Evolutionary conservation across 352 stramenopile species (phyloP), one percentile per base, ranked within the genome.

Genomic region (Pythium aquatile): DNA sequence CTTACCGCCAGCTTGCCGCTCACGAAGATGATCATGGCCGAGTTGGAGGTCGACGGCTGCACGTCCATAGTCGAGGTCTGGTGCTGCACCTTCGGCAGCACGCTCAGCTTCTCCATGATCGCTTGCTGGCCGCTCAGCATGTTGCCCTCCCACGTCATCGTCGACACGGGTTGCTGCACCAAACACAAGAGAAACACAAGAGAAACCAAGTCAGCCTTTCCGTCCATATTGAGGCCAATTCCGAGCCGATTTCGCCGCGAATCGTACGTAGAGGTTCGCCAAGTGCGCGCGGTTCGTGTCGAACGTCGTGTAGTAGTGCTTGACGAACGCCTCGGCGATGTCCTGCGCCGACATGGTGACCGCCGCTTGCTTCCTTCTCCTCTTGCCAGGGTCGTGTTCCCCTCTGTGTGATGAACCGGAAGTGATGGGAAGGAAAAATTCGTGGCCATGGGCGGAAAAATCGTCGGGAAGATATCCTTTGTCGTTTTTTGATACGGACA

Each of bases 1-100:
- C 24, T 32, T 47, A 83, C 77, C 65, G 86, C 68, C 62, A 98
- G 80, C 67, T 90, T 91, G 67, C 96, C 96, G 63, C 96, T 96
- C 52, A 98, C 94, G 70, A 98, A 98, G 75, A 98, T 98, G 70
- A 99, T 81, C 73, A 99, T 96, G 40, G 92, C 86, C 77, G 90
- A 96, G 56, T 76, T 69, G 53, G 83, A 94, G 35, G 81, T 92
- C 7, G 88, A 97, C 26, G 93, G 92, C 84, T 98, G 94, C 54
- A 98, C 92, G 75, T 98, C 96, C 56, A 97, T 87, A 4, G 83
- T 94, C 62, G 95, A 88, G 61, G 85, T 87, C 66, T 85, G 76
- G 74, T 98, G 95, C 42, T 76, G 79, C 63, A 90, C 75, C 33
- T 69, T 47, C 40, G 87, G 85, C 35, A 93, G 69, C 58, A 63